Conservation (phyloP, 768 basidiomycete species). For the Tylopilus rubrobrunneus region DNA sequence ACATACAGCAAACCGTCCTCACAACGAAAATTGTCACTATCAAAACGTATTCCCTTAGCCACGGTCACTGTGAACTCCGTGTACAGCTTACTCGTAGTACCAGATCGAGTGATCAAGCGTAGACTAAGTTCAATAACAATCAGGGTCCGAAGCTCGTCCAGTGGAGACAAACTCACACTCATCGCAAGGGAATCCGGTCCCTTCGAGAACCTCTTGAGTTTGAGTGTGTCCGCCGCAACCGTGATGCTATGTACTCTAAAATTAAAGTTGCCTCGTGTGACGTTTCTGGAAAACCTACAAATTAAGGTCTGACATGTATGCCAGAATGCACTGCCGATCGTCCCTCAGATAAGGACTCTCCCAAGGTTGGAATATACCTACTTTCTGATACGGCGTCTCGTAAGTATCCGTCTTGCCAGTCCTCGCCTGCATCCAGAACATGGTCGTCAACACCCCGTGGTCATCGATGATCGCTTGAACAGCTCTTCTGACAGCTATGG, state of each 20-base stretch:
- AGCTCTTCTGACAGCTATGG: constrained; percentile 61
- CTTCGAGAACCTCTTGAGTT: constrained; percentile 45
- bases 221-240: constrained; percentile 50
- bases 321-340: constrained; percentile 62
- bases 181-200: constrained; percentile 54
- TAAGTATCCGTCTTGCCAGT: constrained; percentile 54
- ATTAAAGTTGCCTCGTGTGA: constrained; percentile 3
- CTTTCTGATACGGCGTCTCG: constrained; percentile 75
- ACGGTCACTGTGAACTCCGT: background rate
- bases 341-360: constrained; percentile 1
- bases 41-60: constrained; percentile 3
- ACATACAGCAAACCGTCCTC: constrained; percentile 80
- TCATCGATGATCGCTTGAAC: constrained; percentile 37
- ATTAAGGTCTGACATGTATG: constrained; percentile 73
- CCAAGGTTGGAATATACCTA: constrained; percentile 19
- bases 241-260: constrained; percentile 43
- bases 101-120: constrained; percentile 77
- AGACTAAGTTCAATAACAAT: constrained; percentile 31
- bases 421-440: constrained; percentile 81
- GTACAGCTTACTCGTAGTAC: constrained; percentile 61
- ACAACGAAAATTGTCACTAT: constrained; percentile 69
- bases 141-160: constrained; percentile 1
- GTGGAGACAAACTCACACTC: constrained; percentile 44
- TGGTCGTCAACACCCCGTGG: constrained; percentile 48
- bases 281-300: constrained; percentile 50